Evolutionary conservation across 148 eudicot species (phyloP), one percentile per base, ranked within the genome.

Genomic region (Camellia sinensis): DNA sequence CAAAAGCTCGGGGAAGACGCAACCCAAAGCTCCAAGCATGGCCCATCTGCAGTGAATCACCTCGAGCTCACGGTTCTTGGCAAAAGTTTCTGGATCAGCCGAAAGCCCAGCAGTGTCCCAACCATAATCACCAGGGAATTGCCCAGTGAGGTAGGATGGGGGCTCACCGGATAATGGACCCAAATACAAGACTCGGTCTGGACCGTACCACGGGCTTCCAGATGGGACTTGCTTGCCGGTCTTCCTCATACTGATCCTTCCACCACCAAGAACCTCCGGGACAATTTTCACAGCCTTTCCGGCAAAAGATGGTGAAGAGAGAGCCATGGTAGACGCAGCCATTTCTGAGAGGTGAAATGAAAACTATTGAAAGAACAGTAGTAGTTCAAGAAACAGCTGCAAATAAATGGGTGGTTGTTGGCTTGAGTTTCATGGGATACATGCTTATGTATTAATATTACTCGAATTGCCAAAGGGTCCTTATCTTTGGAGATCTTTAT

Each of bases 1-100:
- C 83, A 84, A 77, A 14, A 84, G 86, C 80, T 80, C 86, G 22
- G 86, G 86, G 65, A 84, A 84, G 63, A 84, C 86, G 50, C 86
- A 84, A 37, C 86, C 86, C 7, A 83, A 82, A 15, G 85, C 83
- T 67, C 82, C 82, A 53, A 80, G 82, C 82, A 80, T 80, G 64
- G 82, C 82, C 82, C 82, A 80, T 74, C 82, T 80, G 77, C 44
- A 73, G 73, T 80, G 82, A 66, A 80, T 80, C 63, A 80, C 82
- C 63, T 80, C 82, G 15, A 80, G 82, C 82, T 80, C 82, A 14
- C 82, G 82, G 73, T 80, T 80, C 78, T 74, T 80, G 78, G 78
- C 78, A 17, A 80, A 80, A 45, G 82, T 80, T 46, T 80, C 83
- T 3, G 83, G 83, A 43, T 81, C 83, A 21, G 83, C 83, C 3